Evolutionary conservation across 176 grass and related monocot species (phyloP).

Genomic region (Eleusine indica): DNA sequence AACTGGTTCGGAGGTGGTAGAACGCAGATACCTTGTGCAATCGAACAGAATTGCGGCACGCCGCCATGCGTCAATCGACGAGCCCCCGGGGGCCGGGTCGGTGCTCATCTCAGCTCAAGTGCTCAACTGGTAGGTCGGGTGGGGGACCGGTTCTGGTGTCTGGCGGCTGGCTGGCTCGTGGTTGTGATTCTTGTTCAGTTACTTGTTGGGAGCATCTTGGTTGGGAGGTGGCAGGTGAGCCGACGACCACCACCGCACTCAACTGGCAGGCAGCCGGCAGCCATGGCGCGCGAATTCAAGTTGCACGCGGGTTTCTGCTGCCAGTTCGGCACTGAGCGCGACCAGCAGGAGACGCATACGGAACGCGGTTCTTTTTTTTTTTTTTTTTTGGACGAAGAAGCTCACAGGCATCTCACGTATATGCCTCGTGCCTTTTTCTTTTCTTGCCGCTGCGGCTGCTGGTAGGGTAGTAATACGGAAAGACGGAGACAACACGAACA

Average conservation of each 20-base stretch:
- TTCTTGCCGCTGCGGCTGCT: no score
- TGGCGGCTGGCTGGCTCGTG: neutral
- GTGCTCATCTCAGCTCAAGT: no score
- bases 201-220: conserved; percentile 27
- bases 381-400: no score
- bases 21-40: no score
- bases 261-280: no score
- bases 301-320: neutral
- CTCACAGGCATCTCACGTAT: no score
- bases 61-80: no score
- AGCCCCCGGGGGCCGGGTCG: neutral
- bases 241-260: neutral
- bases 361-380: no score
- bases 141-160: neutral
- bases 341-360: neutral
- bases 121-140: neutral
- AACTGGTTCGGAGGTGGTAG: no score
- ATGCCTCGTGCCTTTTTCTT: no score
- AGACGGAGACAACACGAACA: neutral
- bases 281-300: neutral
- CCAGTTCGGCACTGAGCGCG: neutral
- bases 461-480: no score
- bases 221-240: conserved; percentile 44
- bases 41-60: neutral
- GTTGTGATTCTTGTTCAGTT: neutral